phyloP scores from a whole-genome alignment of 2,329 filamentous ascomycete genomes.

The Phoma sp. region DNA sequence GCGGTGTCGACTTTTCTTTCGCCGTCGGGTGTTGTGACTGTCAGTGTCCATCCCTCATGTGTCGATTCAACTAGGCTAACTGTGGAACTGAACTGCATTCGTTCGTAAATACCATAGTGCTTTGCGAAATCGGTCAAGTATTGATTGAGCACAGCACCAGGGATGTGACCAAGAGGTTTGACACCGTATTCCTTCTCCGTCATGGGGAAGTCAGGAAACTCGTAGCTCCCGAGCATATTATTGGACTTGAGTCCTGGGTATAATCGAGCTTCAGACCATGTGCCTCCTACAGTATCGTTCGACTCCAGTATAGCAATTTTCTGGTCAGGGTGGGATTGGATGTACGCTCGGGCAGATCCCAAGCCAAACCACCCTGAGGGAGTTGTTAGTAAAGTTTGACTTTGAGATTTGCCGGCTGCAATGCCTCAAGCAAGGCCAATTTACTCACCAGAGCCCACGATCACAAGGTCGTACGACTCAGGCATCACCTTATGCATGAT shows the following conservation, averaged over 20 bases:
- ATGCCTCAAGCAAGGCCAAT: background rate
- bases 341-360: slow-evolving; percentile 1
- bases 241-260: slow-evolving; percentile 7
- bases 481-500: background rate
- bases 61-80: slow-evolving; percentile 5
- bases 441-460: slow-evolving; percentile 3
- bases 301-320: slow-evolving; percentile 1
- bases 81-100: background rate
- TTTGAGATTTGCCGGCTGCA: background rate
- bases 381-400: background rate
- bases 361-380: slow-evolving; percentile 7
- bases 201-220: slow-evolving; percentile 11
- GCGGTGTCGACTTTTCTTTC: slow-evolving; percentile 24
- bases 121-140: slow-evolving; percentile 9
- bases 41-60: background rate
- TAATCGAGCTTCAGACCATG: slow-evolving; percentile 5
- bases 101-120: slow-evolving; percentile 4
- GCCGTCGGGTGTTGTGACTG: background rate
- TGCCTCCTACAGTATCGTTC: slow-evolving; percentile 1
- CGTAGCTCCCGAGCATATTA: slow-evolving; percentile 11
- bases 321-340: slow-evolving; percentile 1
- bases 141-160: slow-evolving; percentile 3
- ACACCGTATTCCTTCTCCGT: slow-evolving; percentile 8
- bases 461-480: slow-evolving; percentile 5
- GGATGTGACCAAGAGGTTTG: slow-evolving; percentile 7